Conservation (phyloP, 495 filamentous ascomycete genomes). For the Penicillium alfredii region DNA sequence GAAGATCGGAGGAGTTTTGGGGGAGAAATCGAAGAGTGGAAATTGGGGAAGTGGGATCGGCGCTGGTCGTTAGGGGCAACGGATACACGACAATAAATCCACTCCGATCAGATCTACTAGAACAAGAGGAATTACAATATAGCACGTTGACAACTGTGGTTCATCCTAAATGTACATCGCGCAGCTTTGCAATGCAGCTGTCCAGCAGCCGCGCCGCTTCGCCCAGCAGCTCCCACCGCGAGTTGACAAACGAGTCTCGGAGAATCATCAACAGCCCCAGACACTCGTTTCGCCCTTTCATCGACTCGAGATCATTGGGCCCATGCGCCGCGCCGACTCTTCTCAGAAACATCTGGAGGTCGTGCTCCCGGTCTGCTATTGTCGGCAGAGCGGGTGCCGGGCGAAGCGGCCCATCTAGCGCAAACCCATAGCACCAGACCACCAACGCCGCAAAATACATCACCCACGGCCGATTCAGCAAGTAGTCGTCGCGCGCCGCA, state of each 20-base stretch:
- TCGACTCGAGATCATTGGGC: constrained; percentile 72
- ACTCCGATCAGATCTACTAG: too few relatives aligned
- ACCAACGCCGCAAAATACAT: constrained; percentile 88
- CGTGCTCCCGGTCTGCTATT: constrained; percentile 57
- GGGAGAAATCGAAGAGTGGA: too few relatives aligned
- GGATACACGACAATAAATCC: too few relatives aligned
- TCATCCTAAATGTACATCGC: constrained; percentile 7
- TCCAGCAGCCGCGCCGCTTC: constrained; percentile 76
- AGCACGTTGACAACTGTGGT: too few relatives aligned
- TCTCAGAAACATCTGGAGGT: constrained; percentile 75
- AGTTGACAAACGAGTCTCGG: constrained; percentile 70
- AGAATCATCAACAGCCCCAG: constrained; percentile 78
- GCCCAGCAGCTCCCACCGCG: constrained; percentile 85
- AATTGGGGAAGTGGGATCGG: too few relatives aligned
- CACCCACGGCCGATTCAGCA: constrained; percentile 95
- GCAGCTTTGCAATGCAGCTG: constrained; percentile 67
- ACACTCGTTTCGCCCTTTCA: constrained; percentile 75
- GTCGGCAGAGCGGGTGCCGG: constrained; percentile 47
- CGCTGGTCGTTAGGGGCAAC: too few relatives aligned
- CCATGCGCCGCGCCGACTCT: constrained; percentile 68
- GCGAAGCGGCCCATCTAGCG: constrained; percentile 72
- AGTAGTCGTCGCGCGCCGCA: constrained; percentile 79
- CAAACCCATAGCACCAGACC: constrained; percentile 93
- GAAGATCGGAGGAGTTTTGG: too few relatives aligned
- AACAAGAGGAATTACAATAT: not conserved